These are phyloP conservation scores for Colletotrichum cordylinicola DNA, from an alignment of 2,329 filamentous ascomycete species.

Conservation along the genomic window DNA sequence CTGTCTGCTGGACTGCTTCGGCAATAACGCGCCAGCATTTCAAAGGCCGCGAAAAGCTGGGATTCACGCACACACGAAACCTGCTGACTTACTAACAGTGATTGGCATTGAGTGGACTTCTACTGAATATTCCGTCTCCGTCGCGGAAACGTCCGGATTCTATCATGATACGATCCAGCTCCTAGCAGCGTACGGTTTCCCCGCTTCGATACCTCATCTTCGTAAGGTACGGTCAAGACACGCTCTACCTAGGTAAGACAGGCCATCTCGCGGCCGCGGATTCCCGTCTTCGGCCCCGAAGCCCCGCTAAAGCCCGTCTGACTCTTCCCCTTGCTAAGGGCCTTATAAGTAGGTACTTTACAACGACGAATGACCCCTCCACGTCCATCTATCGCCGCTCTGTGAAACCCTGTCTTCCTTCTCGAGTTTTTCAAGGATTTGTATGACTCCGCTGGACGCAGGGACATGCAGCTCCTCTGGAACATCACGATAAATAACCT, in stretches of 20 bases:
- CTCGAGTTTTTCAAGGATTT: conserved; percentile 81
- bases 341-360: conserved; percentile 26
- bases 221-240: background rate
- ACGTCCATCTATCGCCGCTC: conserved; percentile 45
- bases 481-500: conserved; percentile 82
- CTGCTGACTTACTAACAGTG: background rate
- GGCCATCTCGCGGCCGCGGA: background rate
- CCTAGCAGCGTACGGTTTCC: background rate
- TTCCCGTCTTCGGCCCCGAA: background rate
- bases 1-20: background rate
- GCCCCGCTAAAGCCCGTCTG: background rate
- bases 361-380: conserved; percentile 47
- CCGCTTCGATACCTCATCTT: background rate
- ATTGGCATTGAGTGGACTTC: background rate
- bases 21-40: background rate
- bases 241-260: background rate
- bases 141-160: background rate
- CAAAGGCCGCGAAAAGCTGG: background rate
- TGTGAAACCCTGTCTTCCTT: conserved; percentile 70
- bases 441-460: conserved; percentile 76
- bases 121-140: background rate
- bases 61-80: background rate
- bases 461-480: conserved; percentile 76
- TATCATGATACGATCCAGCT: background rate
- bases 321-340: too few relatives aligned